Base-by-base conservation (phyloP, 2,329 filamentous ascomycete genomes). In the Epichloe baconii region DNA sequence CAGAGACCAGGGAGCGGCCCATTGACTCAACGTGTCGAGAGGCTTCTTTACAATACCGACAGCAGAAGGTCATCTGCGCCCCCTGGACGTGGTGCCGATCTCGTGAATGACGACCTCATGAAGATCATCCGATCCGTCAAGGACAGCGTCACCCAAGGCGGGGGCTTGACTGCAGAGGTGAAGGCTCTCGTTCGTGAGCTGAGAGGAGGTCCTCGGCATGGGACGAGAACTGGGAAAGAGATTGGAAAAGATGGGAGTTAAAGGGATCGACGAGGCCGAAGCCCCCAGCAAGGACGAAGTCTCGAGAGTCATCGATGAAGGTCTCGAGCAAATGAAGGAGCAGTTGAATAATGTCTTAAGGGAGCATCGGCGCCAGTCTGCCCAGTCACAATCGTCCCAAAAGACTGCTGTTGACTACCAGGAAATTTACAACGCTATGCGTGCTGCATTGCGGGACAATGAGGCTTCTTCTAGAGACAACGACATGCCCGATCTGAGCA, bases 151-250 rank as follows among this genome's bases (percentile, higher is more conserved):
- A 77, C 87, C 0, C 87, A 95, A 65, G 83, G 87, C 41, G 91
- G 91, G 52, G 88, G 90, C 5, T 77, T 96, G 48, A 95, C 89
- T 2, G 88, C 88, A 51, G 88, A 95, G 64, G 88, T 95, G 56
- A 97, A 97, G 68, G 83, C 88, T 4, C 76, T 95, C 8, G 86
- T 96, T 8, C 83, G 89, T 23, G 90, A 96, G 61, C 76, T 97
- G 37, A 83, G 91, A 21, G 90, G 91, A 97, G 64, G 89, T 97
- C 8, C 75, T 96, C 4, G 90, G 89, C 3, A 96, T 96, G 90
- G 91, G 91, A 4, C 79, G 91, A 52, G 89, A 96, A 57, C 80
- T 97, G 46, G 89, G 86, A 41, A 84, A 88, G 52, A 85, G 89
- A 57, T 76, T 97, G n/a, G 87, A 93, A 55, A 81, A 88, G 55